Evolutionary conservation across 495 filamentous ascomycete species (phyloP), one percentile per base, ranked within the genome.

Genomic region (Beverwykella pulmonaria): DNA sequence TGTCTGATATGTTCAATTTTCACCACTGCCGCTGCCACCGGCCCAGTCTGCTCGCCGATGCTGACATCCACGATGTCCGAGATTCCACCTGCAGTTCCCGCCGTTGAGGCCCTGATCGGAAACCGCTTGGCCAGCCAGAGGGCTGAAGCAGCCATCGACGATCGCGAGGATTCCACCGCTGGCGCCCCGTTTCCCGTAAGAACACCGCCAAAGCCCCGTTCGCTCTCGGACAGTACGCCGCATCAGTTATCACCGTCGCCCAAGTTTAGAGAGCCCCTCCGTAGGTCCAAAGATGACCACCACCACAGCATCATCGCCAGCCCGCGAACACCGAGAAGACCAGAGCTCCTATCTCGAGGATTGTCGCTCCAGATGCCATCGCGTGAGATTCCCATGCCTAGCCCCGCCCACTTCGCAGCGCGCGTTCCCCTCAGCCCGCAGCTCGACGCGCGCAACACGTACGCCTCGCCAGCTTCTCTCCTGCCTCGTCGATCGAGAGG

Each of bases 401-500:
- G 74, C 56, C 81, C 86, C 22, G 81, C 84, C n/a, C 79, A 83
- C 34, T 79, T 85, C 53, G 79, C 81, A 61, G 88, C 82, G 71
- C 86, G 86, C 59, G 84, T 83, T 30, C 91, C 92, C 64, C 83
- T 93, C 61, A 94, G 91, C 1, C 93, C 93, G 10, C 91, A 94
- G 71, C 84, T 93, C 44, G 92, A 96, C 71, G 82, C 89, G 61
- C 86, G 88, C 17, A 88, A 90, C 63, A 90, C 86, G 30, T 97
- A 94, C 79, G 89, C 90, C 49, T 92, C 92, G 3, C 87, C 89
- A 17, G 82, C 85, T n/a, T 94, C 91, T 17, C 88, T 93, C 19
- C 83, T 97, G 15, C 93, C 93, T 49, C 83, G 93, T 54, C 87
- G 92, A 53, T 95, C 92, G 6, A 86, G 93, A 25, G 92, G 92